Base-by-base conservation (phyloP, 345 rosid genomes). In the Heritiera fomes region DNA sequence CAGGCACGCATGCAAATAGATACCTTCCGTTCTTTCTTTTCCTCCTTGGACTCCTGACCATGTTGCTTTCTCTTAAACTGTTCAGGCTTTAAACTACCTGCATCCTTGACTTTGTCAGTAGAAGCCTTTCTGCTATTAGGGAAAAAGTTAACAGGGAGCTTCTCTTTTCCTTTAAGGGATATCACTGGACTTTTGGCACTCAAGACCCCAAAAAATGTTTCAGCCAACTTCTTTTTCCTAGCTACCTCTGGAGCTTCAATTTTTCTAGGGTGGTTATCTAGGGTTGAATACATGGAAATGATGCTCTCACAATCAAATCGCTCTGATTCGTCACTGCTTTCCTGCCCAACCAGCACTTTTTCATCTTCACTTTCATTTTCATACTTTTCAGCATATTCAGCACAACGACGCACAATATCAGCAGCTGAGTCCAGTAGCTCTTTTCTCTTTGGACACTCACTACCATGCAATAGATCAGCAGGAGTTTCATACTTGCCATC, bases 11-110 rank as follows among this genome's bases (percentile, higher is more conserved):
- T 10, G 72, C 23, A 55, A 55, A 45, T 12, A 23, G n/a, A 14
- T 83, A 92, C 94, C 89, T 94, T 96, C 1, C 97, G 77, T 78
- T 89, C 98, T 87, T 89, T 91, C 94, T 96, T 96, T 88, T 92
- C 98, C 80, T 92, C 97, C 79, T 90, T 96, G 1, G 93, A 83
- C 81, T 96, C 99, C 81, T 87, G 94, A 12, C 91, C 92, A 71
- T 84, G 87, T 20, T 81, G 85, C 86, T 89, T 92, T 89, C 90
- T 87, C 83, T 84, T 92, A 61, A 62, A 77, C 45, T 81, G 89
- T 85, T 88, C 91, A 63, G 79, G 71, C 82, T 84, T 86, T 20
- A 70, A 77, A 73, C 83, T 70, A 67, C 70, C 65, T 1, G 12
- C 83, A 60, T 8, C 74, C 76, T 84, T 86, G 7, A 84, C 77